Conservation (phyloP, 441 rosid genomes). For the Erodium trifolium region DNA sequence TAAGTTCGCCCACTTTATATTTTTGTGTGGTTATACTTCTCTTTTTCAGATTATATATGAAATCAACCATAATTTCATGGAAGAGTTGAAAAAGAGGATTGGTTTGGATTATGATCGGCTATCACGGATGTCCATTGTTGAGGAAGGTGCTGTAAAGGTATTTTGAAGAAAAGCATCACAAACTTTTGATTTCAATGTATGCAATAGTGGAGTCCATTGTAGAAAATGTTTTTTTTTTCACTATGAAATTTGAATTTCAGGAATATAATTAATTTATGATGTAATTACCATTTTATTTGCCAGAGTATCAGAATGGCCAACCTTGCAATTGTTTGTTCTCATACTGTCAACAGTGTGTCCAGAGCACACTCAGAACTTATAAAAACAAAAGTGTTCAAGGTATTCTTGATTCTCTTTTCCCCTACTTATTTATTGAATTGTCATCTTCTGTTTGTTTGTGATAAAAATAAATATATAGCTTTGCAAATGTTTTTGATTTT, state of each 20-base stretch:
- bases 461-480: slow-evolving; percentile 5
- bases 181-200: not conserved
- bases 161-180: slow-evolving; percentile 6
- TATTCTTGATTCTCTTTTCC: slow-evolving; percentile 13
- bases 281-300: slow-evolving; percentile 13
- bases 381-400: slow-evolving; percentile 45
- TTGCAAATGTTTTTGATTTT: not conserved
- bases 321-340: slow-evolving; percentile 42
- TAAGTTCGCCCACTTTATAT: not conserved
- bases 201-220: not conserved
- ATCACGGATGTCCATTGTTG: slow-evolving; percentile 45
- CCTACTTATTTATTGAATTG: slow-evolving; percentile 5
- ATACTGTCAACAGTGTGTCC: slow-evolving; percentile 50
- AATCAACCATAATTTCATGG: slow-evolving; percentile 38
- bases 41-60: slow-evolving; percentile 40
- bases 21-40: slow-evolving; percentile 11
- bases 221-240: not conserved
- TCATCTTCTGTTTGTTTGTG: not conserved
- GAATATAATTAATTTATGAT: slow-evolving; percentile 3
- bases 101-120: slow-evolving; percentile 43
- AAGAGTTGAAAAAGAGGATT: slow-evolving; percentile 40
- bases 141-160: slow-evolving; percentile 56
- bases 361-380: slow-evolving; percentile 36
- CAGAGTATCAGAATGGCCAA: slow-evolving; percentile 53
- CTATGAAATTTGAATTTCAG: slow-evolving; percentile 2